Percentiles rank a stretch among this genome's conserved stretches.
phyloP scores from a whole-genome alignment of 1,284 basidiomycete genomes.

The Boletus albobrunnescens region DNA sequence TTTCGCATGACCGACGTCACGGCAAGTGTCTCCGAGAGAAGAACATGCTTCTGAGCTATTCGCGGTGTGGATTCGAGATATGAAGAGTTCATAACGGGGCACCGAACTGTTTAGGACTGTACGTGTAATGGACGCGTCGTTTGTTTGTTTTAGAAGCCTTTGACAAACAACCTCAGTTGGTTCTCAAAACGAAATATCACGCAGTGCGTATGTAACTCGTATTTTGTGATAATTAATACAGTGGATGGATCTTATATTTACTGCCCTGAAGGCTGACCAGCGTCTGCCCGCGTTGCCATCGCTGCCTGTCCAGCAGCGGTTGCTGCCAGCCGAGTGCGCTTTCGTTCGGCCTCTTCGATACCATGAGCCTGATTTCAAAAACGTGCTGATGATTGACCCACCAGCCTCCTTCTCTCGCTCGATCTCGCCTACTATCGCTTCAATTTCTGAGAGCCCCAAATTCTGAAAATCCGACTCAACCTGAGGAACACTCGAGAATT shows the following conservation, averaged over 20 bases:
- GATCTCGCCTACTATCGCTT: slow-evolving; percentile 85
- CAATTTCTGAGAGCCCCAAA: slow-evolving; percentile 82
- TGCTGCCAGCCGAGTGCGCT: slow-evolving; percentile 70
- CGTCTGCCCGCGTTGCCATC: slow-evolving; percentile 61
- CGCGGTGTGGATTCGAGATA: slow-evolving; percentile 10
- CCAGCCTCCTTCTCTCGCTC: slow-evolving; percentile 95
- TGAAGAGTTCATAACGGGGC: slow-evolving; percentile 16
- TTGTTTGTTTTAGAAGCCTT: slow-evolving; percentile 21
- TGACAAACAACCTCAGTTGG: slow-evolving; percentile 17
- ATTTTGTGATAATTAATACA: slow-evolving; percentile 17
- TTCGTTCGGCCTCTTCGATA: slow-evolving; percentile 89
- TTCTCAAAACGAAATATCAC: not conserved
- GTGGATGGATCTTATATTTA: slow-evolving; percentile 18
- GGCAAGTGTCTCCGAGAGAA: slow-evolving; percentile 85
- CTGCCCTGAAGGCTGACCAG: slow-evolving; percentile 39
- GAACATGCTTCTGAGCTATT: slow-evolving; percentile 67
- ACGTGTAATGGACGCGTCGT: slow-evolving; percentile 2
- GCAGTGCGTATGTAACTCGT: not conserved
- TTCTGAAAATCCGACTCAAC: slow-evolving; percentile 49
- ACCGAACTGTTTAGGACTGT: not conserved
- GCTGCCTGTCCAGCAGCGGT: slow-evolving; percentile 75
- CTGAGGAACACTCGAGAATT: not conserved
- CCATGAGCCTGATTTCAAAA: slow-evolving; percentile 73
- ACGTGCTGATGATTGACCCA: slow-evolving; percentile 35
- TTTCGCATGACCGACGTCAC: slow-evolving; percentile 97